Percentiles rank a stretch among this genome's conserved stretches.
These are phyloP conservation scores for Pseudogymnoascus sp. DNA, from an alignment of 2,329 filamentous ascomycete genomes.

Conservation along the genomic window DNA sequence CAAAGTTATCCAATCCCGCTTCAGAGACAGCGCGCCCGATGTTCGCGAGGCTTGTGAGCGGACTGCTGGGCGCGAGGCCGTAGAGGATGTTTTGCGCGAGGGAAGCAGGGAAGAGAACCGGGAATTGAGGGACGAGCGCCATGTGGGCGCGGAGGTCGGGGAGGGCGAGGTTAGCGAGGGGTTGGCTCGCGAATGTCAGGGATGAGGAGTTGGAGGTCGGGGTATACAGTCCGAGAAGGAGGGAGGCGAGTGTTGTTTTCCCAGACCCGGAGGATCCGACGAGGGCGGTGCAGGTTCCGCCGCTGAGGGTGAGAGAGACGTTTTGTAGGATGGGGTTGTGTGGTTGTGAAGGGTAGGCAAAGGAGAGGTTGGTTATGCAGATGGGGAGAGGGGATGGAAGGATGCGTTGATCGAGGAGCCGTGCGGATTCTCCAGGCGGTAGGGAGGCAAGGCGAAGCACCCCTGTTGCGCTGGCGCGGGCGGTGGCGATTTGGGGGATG, in stretches of 20 bases:
- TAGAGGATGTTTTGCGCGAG: constrained; percentile 40
- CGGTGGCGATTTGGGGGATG: constrained; percentile 72
- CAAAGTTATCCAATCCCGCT: constrained; percentile 46
- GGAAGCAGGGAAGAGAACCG: constrained; percentile 31
- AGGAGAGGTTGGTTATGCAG: constrained; percentile 34
- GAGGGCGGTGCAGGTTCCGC: constrained; percentile 63
- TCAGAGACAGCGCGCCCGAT: constrained; percentile 42
- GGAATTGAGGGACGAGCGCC: constrained; percentile 19
- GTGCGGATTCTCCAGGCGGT: constrained; percentile 25
- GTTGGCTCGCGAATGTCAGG: constrained; percentile 32
- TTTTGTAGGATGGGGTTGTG: constrained; percentile 47
- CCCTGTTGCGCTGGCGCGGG: constrained; percentile 62
- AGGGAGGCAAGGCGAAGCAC: constrained; percentile 64
- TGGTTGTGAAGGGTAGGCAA: constrained; percentile 59
- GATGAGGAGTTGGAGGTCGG: constrained; percentile 28
- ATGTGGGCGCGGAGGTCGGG: constrained; percentile 20
- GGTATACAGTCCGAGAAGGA: constrained; percentile 66
- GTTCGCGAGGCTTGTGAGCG: constrained; percentile 36
- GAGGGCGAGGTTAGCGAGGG: constrained; percentile 28
- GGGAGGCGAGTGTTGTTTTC: constrained; percentile 72
- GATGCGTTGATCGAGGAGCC: not conserved
- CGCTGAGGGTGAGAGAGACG: constrained; percentile 53
- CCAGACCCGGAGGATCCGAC: constrained; percentile 80
- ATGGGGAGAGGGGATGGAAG: not conserved
- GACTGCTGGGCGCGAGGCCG: constrained; percentile 52